phyloP scores from a whole-genome alignment of 805 yeast genomes.

The Ogataea trehalophila region DNA sequence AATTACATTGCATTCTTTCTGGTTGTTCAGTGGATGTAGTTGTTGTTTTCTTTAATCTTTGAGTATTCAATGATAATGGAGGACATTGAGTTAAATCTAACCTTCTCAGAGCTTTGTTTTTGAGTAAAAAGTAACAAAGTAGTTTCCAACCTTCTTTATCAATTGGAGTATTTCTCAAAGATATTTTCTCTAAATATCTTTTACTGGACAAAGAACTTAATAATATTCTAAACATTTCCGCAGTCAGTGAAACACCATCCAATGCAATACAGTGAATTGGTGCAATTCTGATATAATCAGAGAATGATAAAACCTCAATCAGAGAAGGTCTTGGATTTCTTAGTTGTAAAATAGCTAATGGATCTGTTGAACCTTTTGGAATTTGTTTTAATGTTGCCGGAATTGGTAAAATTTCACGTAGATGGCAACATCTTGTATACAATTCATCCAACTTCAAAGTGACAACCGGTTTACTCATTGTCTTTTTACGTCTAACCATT shows the following conservation, averaged over 20 bases:
- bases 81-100: conserved; percentile 73
- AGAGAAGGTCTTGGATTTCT: conserved; percentile 86
- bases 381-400: conserved; percentile 84
- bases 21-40: conserved; percentile 15
- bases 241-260: conserved; percentile 72
- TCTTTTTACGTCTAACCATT: conserved; percentile 36
- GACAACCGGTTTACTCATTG: conserved; percentile 34
- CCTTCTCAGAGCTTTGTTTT: conserved; percentile 52
- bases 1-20: conserved; percentile 43
- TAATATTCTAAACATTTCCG: conserved; percentile 73
- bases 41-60: conserved; percentile 28
- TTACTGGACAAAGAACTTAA: conserved; percentile 66
- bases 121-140: conserved; percentile 68
- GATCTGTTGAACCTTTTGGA: conserved; percentile 71
- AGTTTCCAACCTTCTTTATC: conserved; percentile 72
- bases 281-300: conserved; percentile 82
- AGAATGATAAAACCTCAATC: conserved; percentile 81
- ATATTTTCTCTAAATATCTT: conserved; percentile 61
- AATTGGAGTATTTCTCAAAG: conserved; percentile 74
- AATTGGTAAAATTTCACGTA: conserved; percentile 87
- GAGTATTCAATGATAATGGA: conserved; percentile 38
- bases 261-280: conserved; percentile 72
- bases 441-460: conserved; percentile 56
- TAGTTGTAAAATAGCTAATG: conserved; percentile 65
- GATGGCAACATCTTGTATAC: conserved; percentile 89